Percentiles rank a stretch among this genome's conserved stretches.
phyloP scores from a whole-genome alignment of 2,329 filamentous ascomycete genomes.

The Epichloe festucae region DNA sequence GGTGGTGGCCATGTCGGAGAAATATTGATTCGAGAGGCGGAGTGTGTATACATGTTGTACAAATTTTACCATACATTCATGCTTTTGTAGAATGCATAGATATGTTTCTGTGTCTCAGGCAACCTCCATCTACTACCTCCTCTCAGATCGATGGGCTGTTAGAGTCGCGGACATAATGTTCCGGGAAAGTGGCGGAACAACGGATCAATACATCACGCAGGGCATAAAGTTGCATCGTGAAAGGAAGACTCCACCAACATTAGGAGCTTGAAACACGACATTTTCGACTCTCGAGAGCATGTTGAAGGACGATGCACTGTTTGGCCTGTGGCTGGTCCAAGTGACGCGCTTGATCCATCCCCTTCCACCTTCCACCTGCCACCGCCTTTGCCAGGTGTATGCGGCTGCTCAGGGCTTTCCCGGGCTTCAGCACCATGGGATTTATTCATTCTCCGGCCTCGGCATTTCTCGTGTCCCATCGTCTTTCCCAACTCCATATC shows the following conservation, averaged over 20 bases:
- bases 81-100: not conserved
- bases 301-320: not conserved
- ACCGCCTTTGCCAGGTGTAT: conserved; percentile 2
- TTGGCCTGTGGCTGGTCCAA: not conserved
- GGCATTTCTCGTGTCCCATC: conserved; percentile 3
- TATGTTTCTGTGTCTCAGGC: not conserved
- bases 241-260: not conserved
- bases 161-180: not conserved
- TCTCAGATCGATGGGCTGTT: not conserved
- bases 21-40: not conserved
- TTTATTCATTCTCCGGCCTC: not conserved
- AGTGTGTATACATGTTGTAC: conserved; percentile 1
- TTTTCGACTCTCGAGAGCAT: not conserved
- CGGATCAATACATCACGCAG: no score
- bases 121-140: not conserved
- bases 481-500: conserved; percentile 3
- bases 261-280: not conserved
- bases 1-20: not conserved
- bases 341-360: not conserved
- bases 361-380: conserved; percentile 3
- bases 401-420: conserved; percentile 5
- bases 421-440: not conserved
- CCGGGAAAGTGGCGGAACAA: no score
- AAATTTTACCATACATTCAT: not conserved
- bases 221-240: no score